Conservation (phyloP, 495 filamentous ascomycete genomes). For the Lepraria neglecta region DNA sequence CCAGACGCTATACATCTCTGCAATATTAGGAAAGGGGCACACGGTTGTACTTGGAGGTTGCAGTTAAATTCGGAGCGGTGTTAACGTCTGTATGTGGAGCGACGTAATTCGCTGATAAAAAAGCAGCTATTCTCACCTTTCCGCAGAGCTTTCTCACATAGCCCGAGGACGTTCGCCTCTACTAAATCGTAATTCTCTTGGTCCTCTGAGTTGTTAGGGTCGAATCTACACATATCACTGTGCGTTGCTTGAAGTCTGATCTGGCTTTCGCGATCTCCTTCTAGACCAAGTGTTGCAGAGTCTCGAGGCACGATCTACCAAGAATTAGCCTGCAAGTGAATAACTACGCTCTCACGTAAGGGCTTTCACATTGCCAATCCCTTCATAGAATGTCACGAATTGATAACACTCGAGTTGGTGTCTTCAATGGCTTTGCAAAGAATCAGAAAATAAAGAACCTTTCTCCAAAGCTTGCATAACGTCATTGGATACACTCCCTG, state of each 20-base stretch:
- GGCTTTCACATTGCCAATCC: slow-evolving; percentile 8
- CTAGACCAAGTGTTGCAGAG: slow-evolving; percentile 14
- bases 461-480: slow-evolving; percentile 17
- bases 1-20: too few relatives aligned
- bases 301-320: slow-evolving; percentile 14
- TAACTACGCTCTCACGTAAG: too few relatives aligned
- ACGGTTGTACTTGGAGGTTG: too few relatives aligned
- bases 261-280: slow-evolving; percentile 13
- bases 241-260: slow-evolving; percentile 17
- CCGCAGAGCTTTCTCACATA: too few relatives aligned
- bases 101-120: too few relatives aligned
- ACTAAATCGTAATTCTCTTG: slow-evolving; percentile 12
- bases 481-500: slow-evolving; percentile 4
- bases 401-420: slow-evolving; percentile 20
- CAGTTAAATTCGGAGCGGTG: too few relatives aligned
- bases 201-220: slow-evolving; percentile 1
- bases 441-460: slow-evolving; percentile 14
- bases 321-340: too few relatives aligned
- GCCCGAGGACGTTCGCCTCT: slow-evolving; percentile 12
- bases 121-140: too few relatives aligned
- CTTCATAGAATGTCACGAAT: slow-evolving; percentile 22
- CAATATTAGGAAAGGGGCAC: too few relatives aligned
- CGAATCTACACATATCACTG: slow-evolving; percentile 20
- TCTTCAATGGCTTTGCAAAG: slow-evolving; percentile 9
- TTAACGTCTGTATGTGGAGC: too few relatives aligned